Base-by-base conservation (phyloP, 2,329 filamentous ascomycete species). In the Laburnicola sp. region DNA sequence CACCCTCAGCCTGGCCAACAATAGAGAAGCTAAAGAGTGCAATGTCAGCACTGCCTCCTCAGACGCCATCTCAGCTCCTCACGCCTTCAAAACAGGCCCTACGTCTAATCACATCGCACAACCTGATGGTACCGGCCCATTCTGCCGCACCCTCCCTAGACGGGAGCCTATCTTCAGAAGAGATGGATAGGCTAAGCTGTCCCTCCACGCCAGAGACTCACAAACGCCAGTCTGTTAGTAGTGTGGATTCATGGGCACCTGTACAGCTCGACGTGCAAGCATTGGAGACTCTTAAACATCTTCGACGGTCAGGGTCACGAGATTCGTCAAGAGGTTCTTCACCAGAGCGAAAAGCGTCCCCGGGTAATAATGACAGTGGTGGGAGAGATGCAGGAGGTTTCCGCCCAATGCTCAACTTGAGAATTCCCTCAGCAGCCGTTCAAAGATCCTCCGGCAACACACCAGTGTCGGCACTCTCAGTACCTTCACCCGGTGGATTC, bases 401-500 rank as follows among this genome's bases (percentile, higher is more conserved):
- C 65, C 65, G 78, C 78, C 56, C 81, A 83, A 60, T 80, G 80
- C 57, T 71, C 41, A 63, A 60, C 6, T 41, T 73, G 21, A 58
- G 45, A 11, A 70, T 71, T 28, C 66, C 67, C 6, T 54, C 58
- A 1, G 44, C 56, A 3, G 23, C 54, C 4, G 45, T 55, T 23
- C 60, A 61, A 31, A 75, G 70, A 22, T 79, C 65, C n/a, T 61
- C 62, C 37, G 66, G 62, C 23, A 70, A 64, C 45, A 86, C 86
- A 49, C 88, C 86, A 34, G 81, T 97, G 56, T 92, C 89, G 21
- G 86, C 83, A 52, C 81, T 97, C 21, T 92, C 92, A 25, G 91
- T 97, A 30, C 93, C 92, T 4, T 97, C 93, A 0, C 93, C 93
- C 0, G 88, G 90, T 25, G 91, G 88, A 0, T 97, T 97, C 79